A percentile compares a stretch with the other conserved stretches of the same genome.
Conservation (phyloP, 768 basidiomycete genomes). For the Cystobasidiopsis lactophilus region DNA sequence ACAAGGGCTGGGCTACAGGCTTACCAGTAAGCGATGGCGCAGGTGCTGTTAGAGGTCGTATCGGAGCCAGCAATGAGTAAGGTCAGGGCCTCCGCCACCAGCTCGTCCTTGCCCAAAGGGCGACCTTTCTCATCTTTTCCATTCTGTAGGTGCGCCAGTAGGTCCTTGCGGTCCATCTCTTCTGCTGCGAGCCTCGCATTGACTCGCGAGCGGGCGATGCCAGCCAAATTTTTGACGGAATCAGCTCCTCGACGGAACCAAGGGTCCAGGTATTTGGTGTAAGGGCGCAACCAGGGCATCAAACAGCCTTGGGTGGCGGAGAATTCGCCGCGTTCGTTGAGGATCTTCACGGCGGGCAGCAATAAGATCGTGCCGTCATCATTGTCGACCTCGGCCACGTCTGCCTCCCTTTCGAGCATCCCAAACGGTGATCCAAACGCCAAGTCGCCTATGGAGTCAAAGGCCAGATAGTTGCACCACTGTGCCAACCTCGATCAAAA, state of each 20-base stretch:
- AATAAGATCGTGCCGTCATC: conserved; percentile 29
- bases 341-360: conserved; percentile 48
- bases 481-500: no score
- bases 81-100: conserved; percentile 48
- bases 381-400: conserved; percentile 24
- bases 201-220: conserved; percentile 33
- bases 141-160: conserved; percentile 56
- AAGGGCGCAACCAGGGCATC: conserved; percentile 38
- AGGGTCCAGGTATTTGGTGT: conserved; percentile 28
- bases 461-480: conserved; percentile 42
- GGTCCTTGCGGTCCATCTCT: conserved; percentile 45
- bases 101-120: conserved; percentile 53
- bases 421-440: conserved; percentile 54
- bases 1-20: no score
- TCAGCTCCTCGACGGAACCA: conserved; percentile 48
- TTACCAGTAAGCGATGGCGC: conserved; percentile 72
- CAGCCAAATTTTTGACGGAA: conserved; percentile 36
- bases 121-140: conserved; percentile 59
- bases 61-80: conserved; percentile 32
- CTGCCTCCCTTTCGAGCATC: conserved; percentile 54
- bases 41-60: conserved; percentile 83
- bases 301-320: conserved; percentile 63
- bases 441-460: conserved; percentile 31
- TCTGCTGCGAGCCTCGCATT: conserved; percentile 44
- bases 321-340: conserved; percentile 72